Evolutionary conservation across 345 rosid genomes (phyloP).

Genomic region (Bruguiera sexangula): DNA sequence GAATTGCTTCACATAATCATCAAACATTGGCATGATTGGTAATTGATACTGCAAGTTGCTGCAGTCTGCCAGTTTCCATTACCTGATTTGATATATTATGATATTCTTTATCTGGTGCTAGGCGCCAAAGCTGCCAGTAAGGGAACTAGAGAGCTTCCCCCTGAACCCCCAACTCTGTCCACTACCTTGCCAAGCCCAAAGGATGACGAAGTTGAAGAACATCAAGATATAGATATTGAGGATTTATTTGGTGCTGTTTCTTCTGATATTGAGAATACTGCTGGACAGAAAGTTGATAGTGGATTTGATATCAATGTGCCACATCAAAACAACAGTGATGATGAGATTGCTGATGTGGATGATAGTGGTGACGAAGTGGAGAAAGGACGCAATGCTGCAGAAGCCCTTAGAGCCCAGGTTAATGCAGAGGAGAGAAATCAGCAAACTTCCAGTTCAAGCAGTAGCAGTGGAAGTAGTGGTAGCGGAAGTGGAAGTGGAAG

Average conservation of each 20-base stretch:
- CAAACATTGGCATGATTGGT: not conserved
- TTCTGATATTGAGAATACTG: conserved; percentile 41
- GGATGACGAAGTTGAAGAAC: conserved; percentile 59
- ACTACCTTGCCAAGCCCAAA: conserved; percentile 38
- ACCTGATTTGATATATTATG: not conserved
- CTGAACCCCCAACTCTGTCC: conserved; percentile 28
- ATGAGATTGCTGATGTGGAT: conserved; percentile 92
- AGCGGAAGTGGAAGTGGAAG: conserved; percentile 60
- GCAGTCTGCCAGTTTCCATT: not conserved
- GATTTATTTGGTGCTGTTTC: conserved; percentile 59
- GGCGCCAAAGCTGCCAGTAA: conserved; percentile 34
- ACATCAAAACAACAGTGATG: conserved; percentile 50
- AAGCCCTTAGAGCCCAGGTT: conserved; percentile 85
- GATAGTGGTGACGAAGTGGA: conserved; percentile 61
- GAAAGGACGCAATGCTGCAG: conserved; percentile 82
- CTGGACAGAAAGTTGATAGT: conserved; percentile 28
- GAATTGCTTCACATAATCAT: not conserved
- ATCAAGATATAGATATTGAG: conserved; percentile 56
- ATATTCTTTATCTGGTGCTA: conserved; percentile 5
- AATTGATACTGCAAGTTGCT: not conserved
- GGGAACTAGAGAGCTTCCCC: conserved; percentile 35
- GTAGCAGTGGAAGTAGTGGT: conserved; percentile 74
- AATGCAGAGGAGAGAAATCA: conserved; percentile 43
- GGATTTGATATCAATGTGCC: conserved; percentile 38
- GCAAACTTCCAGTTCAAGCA: conserved; percentile 50